Conservation (phyloP, 2,329 filamentous ascomycete genomes). For the Xylariomycetidae sp. region DNA sequence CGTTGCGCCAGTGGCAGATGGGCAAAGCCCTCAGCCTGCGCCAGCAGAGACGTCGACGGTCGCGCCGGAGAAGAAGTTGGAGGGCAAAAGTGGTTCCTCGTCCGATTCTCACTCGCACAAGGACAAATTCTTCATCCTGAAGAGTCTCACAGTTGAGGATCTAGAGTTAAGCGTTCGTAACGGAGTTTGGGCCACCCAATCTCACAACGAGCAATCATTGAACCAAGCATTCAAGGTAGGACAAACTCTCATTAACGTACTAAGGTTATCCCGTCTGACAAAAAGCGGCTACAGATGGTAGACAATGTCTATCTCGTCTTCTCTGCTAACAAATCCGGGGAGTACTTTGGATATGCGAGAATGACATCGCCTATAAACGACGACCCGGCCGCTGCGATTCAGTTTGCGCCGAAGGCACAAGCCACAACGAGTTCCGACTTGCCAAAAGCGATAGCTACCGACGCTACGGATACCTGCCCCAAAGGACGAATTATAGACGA, state of each 20-base stretch:
- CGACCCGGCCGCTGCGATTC: constrained; percentile 64
- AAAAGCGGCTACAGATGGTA: constrained; percentile 48
- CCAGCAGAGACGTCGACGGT: constrained; percentile 7
- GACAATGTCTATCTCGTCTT: constrained; percentile 91
- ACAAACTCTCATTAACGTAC: no score
- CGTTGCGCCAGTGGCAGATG: constrained; percentile 10
- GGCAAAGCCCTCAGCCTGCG: constrained; percentile 10
- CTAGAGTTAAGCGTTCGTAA: constrained; percentile 83
- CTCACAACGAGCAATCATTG: constrained; percentile 81
- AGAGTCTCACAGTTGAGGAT: constrained; percentile 88
- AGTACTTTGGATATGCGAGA: constrained; percentile 91
- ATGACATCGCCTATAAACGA: constrained; percentile 84
- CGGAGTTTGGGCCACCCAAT: constrained; percentile 89
- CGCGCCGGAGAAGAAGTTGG: constrained; percentile 12
- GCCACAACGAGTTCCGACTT: constrained; percentile 57
- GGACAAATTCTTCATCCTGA: constrained; percentile 87
- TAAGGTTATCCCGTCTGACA: no score
- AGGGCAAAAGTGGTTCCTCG: constrained; percentile 8
- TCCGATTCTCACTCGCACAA: constrained; percentile 32
- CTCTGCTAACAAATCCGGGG: constrained; percentile 94
- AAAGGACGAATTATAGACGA: constrained; percentile 88
- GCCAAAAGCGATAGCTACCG: constrained; percentile 74
- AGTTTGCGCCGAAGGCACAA: constrained; percentile 64
- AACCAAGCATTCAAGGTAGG: constrained; percentile 80
- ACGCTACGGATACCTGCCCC: constrained; percentile 72